Evolutionary conservation across 2,329 filamentous ascomycete genomes (phyloP), one percentile per base, ranked within the genome.

Genomic region (Dothideomycetidae sp.): DNA sequence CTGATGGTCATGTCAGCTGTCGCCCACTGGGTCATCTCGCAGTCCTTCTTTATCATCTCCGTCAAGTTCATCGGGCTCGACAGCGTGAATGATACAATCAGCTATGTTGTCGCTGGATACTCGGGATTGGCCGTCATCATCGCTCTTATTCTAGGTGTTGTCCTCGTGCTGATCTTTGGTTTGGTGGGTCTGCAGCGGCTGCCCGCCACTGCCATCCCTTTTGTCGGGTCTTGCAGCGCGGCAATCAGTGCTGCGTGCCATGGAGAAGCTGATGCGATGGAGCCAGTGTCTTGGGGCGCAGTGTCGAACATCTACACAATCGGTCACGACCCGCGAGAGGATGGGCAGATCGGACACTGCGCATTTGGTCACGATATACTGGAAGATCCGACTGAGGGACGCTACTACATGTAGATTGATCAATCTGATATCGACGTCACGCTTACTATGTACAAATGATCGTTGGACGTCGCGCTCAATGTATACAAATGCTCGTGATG

Each of bases 191-290:
- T 81, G 0, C 76, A 78, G 2, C 77, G 76, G 2, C 78, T 81
- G 7, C 21, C 21, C 10, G 81, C 66, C 5, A 76, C 77, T n/a
- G 84, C 66, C 42, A 84, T 84, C 42, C 81, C 81, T 55, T 81
- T 85, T 64, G 84, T 79, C 17, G 75, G 79, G 44, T 85, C 64
- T 59, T 80, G 77, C 17, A 88, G 50, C 38, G 19, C 48, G 3
- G 42, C 44, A 2, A 53, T 54, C 5, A 44, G 44, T 33, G 51
- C 53, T 2, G 46, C 50, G 3, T 53, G 51, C 33, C 51, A 54
- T 44, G 21, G 21, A 7, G 21, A 26, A n/a, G 32, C 37, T 12
- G 33, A 26, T 7, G 21, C 21, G 21, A 26, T n/a, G 21, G 21
- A 26, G 21, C 21, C 21, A n/a, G 7, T 26, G 21, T n/a, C 7